Evolutionary conservation across 306 rosid species (phyloP).

Genomic region (Corylus heterophylla): DNA sequence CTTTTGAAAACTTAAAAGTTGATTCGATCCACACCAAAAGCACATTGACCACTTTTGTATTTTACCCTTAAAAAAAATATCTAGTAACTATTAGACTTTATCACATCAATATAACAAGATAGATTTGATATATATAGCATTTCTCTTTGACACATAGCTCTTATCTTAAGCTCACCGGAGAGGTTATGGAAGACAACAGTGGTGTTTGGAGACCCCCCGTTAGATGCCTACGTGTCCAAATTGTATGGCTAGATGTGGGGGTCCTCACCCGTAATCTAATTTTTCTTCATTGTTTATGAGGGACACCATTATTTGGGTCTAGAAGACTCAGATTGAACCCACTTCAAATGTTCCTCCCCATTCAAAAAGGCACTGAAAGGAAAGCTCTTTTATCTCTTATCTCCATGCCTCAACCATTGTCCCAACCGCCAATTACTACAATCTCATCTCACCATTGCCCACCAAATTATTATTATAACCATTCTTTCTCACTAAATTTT

Average conservation of each 20-base stretch:
- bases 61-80: no score
- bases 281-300: constrained; percentile 32
- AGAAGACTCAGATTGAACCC: constrained; percentile 46
- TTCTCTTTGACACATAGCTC: no score
- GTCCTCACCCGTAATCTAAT: constrained; percentile 19
- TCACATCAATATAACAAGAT: no score
- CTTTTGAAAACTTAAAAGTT: no score
- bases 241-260: constrained; percentile 13
- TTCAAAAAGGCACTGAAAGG: constrained; percentile 8
- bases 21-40: no score
- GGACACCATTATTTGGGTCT: constrained; percentile 29
- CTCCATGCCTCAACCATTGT: constrained; percentile 14
- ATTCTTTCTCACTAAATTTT: neutral
- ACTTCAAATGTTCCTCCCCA: constrained; percentile 28
- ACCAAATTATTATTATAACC: neutral
- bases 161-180: neutral
- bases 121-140: no score
- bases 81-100: no score
- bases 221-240: constrained; percentile 23
- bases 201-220: constrained; percentile 2
- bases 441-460: constrained; percentile 19
- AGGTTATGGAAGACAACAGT: neutral
- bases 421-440: constrained; percentile 30
- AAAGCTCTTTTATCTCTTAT: neutral
- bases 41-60: no score